Evolutionary conservation across 768 basidiomycete genomes (phyloP), one percentile per base, ranked within the genome.

Genomic region (Suillus americanus): DNA sequence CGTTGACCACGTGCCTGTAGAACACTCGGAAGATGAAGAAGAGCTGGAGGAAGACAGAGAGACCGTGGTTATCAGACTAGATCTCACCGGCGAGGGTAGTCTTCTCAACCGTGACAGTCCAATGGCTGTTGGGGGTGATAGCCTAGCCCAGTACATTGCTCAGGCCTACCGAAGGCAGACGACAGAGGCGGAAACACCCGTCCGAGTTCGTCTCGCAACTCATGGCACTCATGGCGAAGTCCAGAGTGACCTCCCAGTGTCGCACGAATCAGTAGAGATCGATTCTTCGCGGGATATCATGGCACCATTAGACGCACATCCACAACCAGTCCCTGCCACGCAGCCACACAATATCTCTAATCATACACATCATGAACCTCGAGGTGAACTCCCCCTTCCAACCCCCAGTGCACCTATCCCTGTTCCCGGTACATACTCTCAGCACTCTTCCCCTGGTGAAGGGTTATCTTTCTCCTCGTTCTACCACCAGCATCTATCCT

Each of bases 81-180:
- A 73, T 69, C 69, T 74, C 67, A 65, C 73, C 1, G 81, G 81
- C 66, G 81, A 82, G 62, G 74, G 77, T 43, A 81, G 78, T 70
- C 75, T 78, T 60, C 83, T 81, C 68, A 82, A 83, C 50, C 72
- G 77, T 30, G 82, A 76, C 13, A 86, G 82, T 65, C 84, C 86
- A 18, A 81, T 84, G 78, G 79, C 82, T 20, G 75, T 75, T 12
- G 78, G 77, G 63, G 66, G 81, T 8, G 82, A 81, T 53, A 81
- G 84, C 65, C 75, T 79, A 0, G 77, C 78, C 1, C 72, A 73
- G 50, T 77, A 82, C 62, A 73, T 81, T 60, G 76, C 77, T 0
- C 75, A 79, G 60, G 77, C 76, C 1, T 81, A 81, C 59, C 71
- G 69, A 25, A 68, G 63, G 66, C 73, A 56, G 72, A 74, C 73